Evolutionary conservation across 495 filamentous ascomycete species (phyloP), one percentile per base, ranked within the genome.

Genomic region (Penicillium cosmopolitanum): DNA sequence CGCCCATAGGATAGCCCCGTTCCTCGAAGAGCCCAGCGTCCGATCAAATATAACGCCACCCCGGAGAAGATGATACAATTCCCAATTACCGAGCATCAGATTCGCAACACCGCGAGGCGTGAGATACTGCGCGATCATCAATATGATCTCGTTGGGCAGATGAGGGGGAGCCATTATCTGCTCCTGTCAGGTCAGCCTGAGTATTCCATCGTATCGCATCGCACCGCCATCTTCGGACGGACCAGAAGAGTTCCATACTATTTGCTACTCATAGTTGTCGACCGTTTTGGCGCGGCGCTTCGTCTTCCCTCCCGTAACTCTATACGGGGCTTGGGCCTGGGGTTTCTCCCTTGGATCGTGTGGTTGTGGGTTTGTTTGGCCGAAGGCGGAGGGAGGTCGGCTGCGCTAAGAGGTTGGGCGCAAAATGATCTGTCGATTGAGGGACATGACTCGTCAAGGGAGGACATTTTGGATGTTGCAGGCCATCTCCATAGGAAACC

Each of bases 101-200:
- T 44, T 44, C 16, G 42, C 42, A 44, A 44, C 16, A 9, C 42
- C 42, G 6, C 42, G 42, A 9, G 42, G 42, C 15, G n/a, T 44
- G 16, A 44, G 42, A 44, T 44, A 44, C n/a, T 19, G 42, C 15
- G 42, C 42, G 42, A 44, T 44, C 42, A 44, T 44, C 42, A 44
- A 44, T 2, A 44, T 19, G 16, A 44, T 44, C 42, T 44, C 42
- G 42, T 44, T 44, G 15, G 42, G 42, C 42, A 44, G 42, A 44
- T 44, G 7, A 16, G 5, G n/a, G 42, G 11, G 15, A 9, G 42
- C 16, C 42, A 44, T 38, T 38, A 12, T n/a, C 36, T n/a, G 36
- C 15, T 38, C 36, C 16, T 2, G 42, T 44, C 42, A 19, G 16
- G 42, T 44, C 42, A 19, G 42, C 42, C 42, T 40, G 11, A 40